Evolutionary conservation across 208 protist genomes (phyloP).

Genomic region (Leishmania major): DNA sequence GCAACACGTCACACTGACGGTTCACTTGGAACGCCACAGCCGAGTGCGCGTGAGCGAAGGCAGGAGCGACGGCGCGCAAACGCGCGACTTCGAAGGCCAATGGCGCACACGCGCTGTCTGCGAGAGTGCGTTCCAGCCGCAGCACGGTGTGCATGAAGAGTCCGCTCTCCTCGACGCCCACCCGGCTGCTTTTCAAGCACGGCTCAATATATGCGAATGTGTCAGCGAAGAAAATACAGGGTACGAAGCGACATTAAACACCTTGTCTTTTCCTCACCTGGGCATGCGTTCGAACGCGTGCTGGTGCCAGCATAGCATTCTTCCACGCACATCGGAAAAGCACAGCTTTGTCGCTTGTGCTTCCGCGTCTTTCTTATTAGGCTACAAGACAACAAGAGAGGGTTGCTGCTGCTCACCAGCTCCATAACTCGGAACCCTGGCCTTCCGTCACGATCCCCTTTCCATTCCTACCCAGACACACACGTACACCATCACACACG

Average conservation of each 20-base stretch:
- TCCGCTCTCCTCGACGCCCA: background rate
- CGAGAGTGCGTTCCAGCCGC: background rate
- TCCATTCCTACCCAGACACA: background rate
- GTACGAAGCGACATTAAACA: background rate
- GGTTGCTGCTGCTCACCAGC: background rate
- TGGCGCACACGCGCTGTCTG: background rate
- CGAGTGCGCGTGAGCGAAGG: background rate
- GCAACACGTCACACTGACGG: background rate
- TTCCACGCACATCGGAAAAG: background rate
- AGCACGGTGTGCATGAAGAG: background rate
- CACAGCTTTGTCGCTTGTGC: background rate
- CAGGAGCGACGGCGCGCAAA: background rate
- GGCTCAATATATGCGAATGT: background rate
- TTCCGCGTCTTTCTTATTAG: background rate
- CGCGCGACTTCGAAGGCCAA: background rate
- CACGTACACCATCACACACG: background rate
- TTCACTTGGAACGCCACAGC: background rate
- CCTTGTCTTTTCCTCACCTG: background rate
- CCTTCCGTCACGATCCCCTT: background rate
- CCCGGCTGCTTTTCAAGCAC: background rate
- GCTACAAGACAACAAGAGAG: background rate
- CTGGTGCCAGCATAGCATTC: background rate
- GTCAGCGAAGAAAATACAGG: background rate
- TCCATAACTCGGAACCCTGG: background rate
- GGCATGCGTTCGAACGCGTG: background rate